Evolutionary conservation across 164 flowering plant genomes (phyloP), one percentile per base, ranked within the genome.

Genomic region (Umbilicus rupestris): DNA sequence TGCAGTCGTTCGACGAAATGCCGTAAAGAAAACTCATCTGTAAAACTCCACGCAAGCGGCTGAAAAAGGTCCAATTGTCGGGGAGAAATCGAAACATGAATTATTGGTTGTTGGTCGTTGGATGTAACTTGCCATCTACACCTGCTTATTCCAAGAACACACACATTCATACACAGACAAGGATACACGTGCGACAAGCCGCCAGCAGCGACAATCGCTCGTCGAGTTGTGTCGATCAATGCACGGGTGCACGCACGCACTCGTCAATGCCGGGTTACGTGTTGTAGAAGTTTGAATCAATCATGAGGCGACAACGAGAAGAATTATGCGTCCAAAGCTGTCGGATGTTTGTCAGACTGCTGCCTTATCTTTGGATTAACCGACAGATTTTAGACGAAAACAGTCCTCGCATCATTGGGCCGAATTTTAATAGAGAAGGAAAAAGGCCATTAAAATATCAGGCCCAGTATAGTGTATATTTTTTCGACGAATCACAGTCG

Each of bases 1-100:
- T 3, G 11, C 58, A 52, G 29, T 28, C 2, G 60, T 55, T 55
- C 60, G 60, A 16, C 33, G 33, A 55, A 55, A 55, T 55, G 31
- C 19, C 33, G 60, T 28, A 55, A 55, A 11, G 60, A 55, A 55
- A 55, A 55, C 31, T 55, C 19, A 55, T 26, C 0, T 12, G 31
- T 15, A 2, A 28, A 55, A 12, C 33, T 28, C 19, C 60, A 55
- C 60, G 60, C 60, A 55, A 28, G 60, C 60, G 60, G 60, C 33
- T 28, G 60, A 55, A 55, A 55, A 55, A 55, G 35, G 60, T 55
- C 19, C 17, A 12, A 55, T 55, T 55, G 60, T 55, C 60, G 60
- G 60, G 60, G 31, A 12, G 29, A 33, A 55, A 55, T 3, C 6
- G 19, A 55, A 55, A 26, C 16, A 52, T 52, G 31, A 50, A 50